phyloP scores from a whole-genome alignment of 441 rosid species.

The Corymbia calophylla region DNA sequence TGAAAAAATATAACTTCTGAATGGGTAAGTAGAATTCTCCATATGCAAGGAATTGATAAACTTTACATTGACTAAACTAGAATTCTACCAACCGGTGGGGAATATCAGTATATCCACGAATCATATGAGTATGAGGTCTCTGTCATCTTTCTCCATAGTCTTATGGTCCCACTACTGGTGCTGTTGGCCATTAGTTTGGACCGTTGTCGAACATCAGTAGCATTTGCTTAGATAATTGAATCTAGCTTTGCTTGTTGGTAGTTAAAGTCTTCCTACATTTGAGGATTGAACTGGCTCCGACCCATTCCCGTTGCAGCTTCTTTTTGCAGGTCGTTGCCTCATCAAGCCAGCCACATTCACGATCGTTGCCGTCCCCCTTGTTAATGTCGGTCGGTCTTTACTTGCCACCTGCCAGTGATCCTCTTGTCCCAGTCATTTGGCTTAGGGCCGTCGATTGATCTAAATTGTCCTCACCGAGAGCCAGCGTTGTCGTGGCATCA shows the following conservation, averaged over 20 bases:
- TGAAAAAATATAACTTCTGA: background rate
- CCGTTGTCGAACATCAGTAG: background rate
- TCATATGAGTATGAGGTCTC: background rate
- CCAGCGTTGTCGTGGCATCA: background rate
- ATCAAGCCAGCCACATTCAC: background rate
- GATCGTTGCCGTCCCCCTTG: background rate
- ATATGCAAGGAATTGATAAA: background rate
- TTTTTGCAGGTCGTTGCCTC: background rate
- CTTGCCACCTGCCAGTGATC: background rate
- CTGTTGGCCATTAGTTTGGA: background rate
- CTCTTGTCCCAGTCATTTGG: background rate
- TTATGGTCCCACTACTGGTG: background rate
- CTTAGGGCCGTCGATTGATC: background rate
- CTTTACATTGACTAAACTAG: background rate
- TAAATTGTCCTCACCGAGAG: background rate
- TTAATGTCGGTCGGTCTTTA: background rate
- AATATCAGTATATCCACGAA: background rate
- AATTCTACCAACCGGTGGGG: background rate
- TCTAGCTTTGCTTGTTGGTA: background rate
- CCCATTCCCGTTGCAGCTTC: background rate
- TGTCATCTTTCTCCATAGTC: background rate
- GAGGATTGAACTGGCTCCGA: background rate
- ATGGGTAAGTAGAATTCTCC: background rate
- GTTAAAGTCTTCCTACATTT: background rate
- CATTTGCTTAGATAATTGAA: background rate